These are phyloP conservation scores for Colletotrichum caudatum DNA, from an alignment of 2,329 filamentous ascomycete genomes.

Conservation along the genomic window DNA sequence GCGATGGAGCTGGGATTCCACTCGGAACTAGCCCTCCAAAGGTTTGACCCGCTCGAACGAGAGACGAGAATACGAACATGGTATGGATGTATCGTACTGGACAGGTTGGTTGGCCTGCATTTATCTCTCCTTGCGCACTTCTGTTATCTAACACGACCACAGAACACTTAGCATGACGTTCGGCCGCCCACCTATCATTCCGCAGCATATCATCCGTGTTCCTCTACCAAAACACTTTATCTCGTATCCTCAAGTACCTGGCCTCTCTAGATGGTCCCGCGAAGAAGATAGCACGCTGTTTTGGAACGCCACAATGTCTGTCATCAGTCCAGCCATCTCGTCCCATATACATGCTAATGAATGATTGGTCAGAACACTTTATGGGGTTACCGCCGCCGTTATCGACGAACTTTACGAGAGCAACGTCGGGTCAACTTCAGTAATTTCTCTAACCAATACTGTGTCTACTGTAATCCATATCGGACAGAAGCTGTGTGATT, in stretches of 20 bases:
- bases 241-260: not conserved
- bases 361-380: slow-evolving; percentile 46
- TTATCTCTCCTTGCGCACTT: not conserved
- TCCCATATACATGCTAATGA: slow-evolving; percentile 8
- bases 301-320: slow-evolving; percentile 52
- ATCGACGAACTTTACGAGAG: slow-evolving; percentile 57
- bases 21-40: slow-evolving; percentile 52
- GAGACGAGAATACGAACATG: slow-evolving; percentile 63
- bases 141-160: not conserved
- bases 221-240: slow-evolving; percentile 50
- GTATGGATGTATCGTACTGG: slow-evolving; percentile 62
- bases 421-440: slow-evolving; percentile 54
- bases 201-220: slow-evolving; percentile 55
- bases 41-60: slow-evolving; percentile 55
- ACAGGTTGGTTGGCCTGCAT: slow-evolving; percentile 50
- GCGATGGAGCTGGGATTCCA: slow-evolving; percentile 66
- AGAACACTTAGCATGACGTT: slow-evolving; percentile 65
- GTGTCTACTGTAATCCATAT: slow-evolving; percentile 53
- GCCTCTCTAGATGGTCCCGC: slow-evolving; percentile 23
- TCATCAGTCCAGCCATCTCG: not conserved
- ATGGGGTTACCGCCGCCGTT: slow-evolving; percentile 51
- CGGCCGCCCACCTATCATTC: slow-evolving; percentile 60
- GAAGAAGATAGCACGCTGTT: slow-evolving; percentile 44
- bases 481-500: slow-evolving; percentile 54
- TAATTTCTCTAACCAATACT: slow-evolving; percentile 45